Conservation (phyloP, 2,329 filamentous ascomycete genomes). For the Daldinia eschscholtzii region DNA sequence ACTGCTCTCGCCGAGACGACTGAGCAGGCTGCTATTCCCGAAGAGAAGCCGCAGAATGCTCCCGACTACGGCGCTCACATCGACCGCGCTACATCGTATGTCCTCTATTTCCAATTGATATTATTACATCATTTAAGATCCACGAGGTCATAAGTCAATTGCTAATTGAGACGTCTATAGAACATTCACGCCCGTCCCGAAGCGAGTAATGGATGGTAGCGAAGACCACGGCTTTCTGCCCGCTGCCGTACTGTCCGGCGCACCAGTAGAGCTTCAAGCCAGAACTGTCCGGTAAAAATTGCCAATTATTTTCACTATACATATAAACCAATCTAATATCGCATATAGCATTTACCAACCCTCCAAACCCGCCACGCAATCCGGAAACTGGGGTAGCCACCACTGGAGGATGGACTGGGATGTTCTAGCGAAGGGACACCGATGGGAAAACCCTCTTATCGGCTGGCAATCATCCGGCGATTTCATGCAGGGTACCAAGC, state of each 20-base stretch:
- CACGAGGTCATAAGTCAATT: constrained; percentile 9
- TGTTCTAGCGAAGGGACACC: constrained; percentile 87
- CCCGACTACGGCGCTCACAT: constrained; percentile 84
- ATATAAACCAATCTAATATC: constrained; percentile 11
- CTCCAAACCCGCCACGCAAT: constrained; percentile 95
- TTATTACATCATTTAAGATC: not conserved
- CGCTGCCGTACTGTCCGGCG: constrained; percentile 89
- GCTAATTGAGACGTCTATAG: constrained; percentile 60
- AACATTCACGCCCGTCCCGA: constrained; percentile 90
- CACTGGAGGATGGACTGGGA: constrained; percentile 99
- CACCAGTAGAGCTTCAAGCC: constrained; percentile 92
- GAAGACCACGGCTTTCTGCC: constrained; percentile 81
- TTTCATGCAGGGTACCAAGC: constrained; percentile 91
- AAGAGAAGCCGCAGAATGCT: constrained; percentile 68
- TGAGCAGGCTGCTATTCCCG: constrained; percentile 50
- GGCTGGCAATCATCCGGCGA: constrained; percentile 98
- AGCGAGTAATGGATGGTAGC: constrained; percentile 89
- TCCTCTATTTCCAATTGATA: constrained; percentile 14
- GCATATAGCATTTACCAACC: constrained; percentile 85
- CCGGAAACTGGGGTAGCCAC: constrained; percentile 84
- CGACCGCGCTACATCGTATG: constrained; percentile 93
- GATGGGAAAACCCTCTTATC: constrained; percentile 99
- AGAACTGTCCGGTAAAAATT: constrained; percentile 85
- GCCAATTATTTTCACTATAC: constrained; percentile 6
- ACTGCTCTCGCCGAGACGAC: constrained; percentile 57